phyloP scores from a whole-genome alignment of 441 rosid species.

The Erysimum cheiri region DNA sequence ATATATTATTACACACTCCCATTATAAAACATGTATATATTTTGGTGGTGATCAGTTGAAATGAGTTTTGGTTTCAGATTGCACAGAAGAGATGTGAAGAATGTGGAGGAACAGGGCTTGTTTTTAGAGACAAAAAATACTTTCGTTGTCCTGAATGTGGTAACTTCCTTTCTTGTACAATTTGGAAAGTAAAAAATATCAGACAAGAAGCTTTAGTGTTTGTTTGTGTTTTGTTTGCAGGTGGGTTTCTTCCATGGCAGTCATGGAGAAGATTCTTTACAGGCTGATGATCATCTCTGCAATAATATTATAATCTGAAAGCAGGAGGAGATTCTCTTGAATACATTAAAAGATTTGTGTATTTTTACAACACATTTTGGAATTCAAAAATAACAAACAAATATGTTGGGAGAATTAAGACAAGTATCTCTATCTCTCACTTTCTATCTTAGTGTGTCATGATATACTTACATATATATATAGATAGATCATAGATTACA shows the following conservation, averaged over 20 bases:
- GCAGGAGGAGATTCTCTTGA: background rate
- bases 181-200: background rate
- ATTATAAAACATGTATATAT: background rate
- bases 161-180: slow-evolving; percentile 31
- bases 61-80: slow-evolving; percentile 50
- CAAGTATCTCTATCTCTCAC: slow-evolving; percentile 7
- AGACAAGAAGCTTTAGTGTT: slow-evolving; percentile 12
- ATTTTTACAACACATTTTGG: slow-evolving; percentile 30
- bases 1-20: background rate
- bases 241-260: slow-evolving; percentile 96
- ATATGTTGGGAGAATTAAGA: slow-evolving; percentile 30
- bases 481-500: slow-evolving; percentile 35
- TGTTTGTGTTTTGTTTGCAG: slow-evolving; percentile 44
- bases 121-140: slow-evolving; percentile 58
- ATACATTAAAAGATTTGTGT: slow-evolving; percentile 23
- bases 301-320: slow-evolving; percentile 3
- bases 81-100: slow-evolving; percentile 76
- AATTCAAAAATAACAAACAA: slow-evolving; percentile 19
- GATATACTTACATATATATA: slow-evolving; percentile 14
- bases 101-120: slow-evolving; percentile 77
- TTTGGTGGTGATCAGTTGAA: background rate
- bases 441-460: slow-evolving; percentile 32
- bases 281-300: slow-evolving; percentile 51
- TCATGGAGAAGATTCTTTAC: slow-evolving; percentile 93
- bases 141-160: slow-evolving; percentile 77